A percentile compares a stretch with the other conserved stretches of the same genome.
phyloP scores from a whole-genome alignment of 768 basidiomycete genomes.

The Hygrophorus russula region DNA sequence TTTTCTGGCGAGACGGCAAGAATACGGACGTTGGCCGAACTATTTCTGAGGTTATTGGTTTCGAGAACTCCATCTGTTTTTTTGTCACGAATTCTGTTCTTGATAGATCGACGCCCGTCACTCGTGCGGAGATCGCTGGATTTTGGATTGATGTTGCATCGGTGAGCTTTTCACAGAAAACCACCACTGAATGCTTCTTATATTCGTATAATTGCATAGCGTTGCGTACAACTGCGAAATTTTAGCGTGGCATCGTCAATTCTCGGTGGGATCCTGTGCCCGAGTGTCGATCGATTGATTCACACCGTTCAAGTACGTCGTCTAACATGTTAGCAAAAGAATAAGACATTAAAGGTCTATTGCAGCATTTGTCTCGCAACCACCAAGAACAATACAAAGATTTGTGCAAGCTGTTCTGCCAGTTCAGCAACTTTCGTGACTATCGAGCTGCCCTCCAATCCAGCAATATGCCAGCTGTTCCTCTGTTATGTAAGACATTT shows the following conservation, averaged over 20 bases:
- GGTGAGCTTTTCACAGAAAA: constrained; percentile 19
- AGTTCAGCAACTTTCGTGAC: constrained; percentile 14
- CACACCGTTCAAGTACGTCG: constrained; percentile 22
- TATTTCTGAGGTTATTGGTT: constrained; percentile 20
- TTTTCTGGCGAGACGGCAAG: constrained; percentile 26
- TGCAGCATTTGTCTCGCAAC: constrained; percentile 13
- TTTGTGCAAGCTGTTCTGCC: constrained; percentile 20
- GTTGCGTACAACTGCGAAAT: constrained; percentile 32
- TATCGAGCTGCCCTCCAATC: constrained; percentile 18
- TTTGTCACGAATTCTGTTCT: constrained; percentile 29
- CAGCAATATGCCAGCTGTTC: constrained; percentile 18
- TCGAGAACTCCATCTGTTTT: constrained; percentile 24
- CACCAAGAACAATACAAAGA: constrained; percentile 20
- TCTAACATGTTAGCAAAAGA: not conserved
- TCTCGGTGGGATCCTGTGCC: constrained; percentile 28
- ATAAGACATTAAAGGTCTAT: not conserved
- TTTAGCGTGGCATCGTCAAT: constrained; percentile 32
- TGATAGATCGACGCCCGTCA: constrained; percentile 6
- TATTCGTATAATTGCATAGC: not conserved
- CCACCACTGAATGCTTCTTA: not conserved
- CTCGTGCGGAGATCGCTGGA: constrained; percentile 20
- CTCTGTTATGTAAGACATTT: constrained; percentile 18
- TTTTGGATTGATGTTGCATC: constrained; percentile 36
- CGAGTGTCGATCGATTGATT: constrained; percentile 24
- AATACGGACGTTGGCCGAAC: constrained; percentile 19